phyloP scores from a whole-genome alignment of 1,139 yeast genomes.

The Hemisphaericaspora subhashii region DNA sequence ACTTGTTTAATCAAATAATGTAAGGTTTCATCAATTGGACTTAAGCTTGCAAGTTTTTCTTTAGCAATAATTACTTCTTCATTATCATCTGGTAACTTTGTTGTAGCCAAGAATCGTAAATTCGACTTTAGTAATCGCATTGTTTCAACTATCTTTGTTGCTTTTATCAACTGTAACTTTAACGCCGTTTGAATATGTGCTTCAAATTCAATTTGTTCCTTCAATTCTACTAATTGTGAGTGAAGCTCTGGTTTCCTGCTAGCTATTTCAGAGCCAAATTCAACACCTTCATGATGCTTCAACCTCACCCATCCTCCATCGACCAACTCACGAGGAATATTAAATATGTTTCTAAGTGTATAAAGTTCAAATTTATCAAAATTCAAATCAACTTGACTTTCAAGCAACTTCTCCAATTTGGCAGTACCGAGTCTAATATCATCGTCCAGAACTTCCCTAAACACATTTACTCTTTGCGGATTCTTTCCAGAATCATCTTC shows the following conservation, averaged over 20 bases:
- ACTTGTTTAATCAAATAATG: constrained; percentile 46
- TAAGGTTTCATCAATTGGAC: constrained; percentile 56
- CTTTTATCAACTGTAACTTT: constrained; percentile 40
- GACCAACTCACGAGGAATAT: constrained; percentile 68
- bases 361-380: constrained; percentile 88
- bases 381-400: constrained; percentile 75
- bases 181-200: constrained; percentile 45
- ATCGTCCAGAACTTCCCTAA: constrained; percentile 22
- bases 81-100: constrained; percentile 12
- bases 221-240: constrained; percentile 32
- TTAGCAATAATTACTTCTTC: constrained; percentile 15
- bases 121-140: constrained; percentile 28
- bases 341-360: constrained; percentile 72
- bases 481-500: constrained; percentile 22
- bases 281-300: constrained; percentile 65
- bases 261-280: constrained; percentile 20
- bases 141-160: constrained; percentile 33
- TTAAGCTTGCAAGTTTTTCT: constrained; percentile 36
- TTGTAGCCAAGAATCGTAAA: constrained; percentile 4
- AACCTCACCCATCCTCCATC: constrained; percentile 67
- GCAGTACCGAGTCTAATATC: constrained; percentile 80
- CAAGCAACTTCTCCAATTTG: constrained; percentile 74
- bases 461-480: constrained; percentile 14
- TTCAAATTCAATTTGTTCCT: constrained; percentile 46
- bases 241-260: constrained; percentile 30